These are phyloP conservation scores for Ophiostoma triangulosporum DNA, from an alignment of 2,329 filamentous ascomycete genomes.

Conservation along the genomic window DNA sequence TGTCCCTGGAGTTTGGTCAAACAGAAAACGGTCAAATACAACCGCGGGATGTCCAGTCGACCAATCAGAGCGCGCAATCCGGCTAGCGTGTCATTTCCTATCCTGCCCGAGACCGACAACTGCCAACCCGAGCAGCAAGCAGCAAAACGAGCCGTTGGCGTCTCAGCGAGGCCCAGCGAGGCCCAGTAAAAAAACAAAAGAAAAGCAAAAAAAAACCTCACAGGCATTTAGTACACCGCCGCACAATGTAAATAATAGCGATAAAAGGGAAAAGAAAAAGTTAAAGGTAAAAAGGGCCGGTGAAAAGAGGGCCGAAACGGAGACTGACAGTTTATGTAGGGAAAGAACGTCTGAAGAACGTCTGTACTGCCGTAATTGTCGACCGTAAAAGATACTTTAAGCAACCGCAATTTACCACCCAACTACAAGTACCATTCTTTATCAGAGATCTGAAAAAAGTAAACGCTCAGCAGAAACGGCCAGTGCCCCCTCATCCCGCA, in stretches of 20 bases:
- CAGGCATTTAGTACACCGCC: neutral
- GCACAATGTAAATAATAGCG: constrained; percentile 1
- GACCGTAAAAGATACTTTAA: neutral
- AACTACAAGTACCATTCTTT: neutral
- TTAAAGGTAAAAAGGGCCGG: constrained; percentile 1
- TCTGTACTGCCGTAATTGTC: neutral
- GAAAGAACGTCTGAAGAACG: neutral
- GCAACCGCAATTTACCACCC: too few relatives aligned
- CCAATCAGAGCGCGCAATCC: constrained; percentile 5
- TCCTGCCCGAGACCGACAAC: constrained; percentile 12
- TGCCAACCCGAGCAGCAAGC: constrained; percentile 7
- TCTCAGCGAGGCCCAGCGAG: neutral
- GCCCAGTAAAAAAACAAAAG: constrained; percentile 3
- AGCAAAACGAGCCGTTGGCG: neutral
- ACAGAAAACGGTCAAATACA: neutral
- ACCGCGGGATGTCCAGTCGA: neutral
- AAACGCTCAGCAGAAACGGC: neutral
- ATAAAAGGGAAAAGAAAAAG: neutral
- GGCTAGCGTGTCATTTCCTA: constrained; percentile 10
- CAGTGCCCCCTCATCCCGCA: neutral
- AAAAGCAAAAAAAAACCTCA: constrained; percentile 1
- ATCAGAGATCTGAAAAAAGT: neutral
- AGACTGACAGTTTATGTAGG: neutral
- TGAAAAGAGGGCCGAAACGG: constrained; percentile 11
- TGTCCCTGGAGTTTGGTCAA: neutral